phyloP scores from a whole-genome alignment of 2,329 filamentous ascomycete species.

The Exophiala bonariae region DNA sequence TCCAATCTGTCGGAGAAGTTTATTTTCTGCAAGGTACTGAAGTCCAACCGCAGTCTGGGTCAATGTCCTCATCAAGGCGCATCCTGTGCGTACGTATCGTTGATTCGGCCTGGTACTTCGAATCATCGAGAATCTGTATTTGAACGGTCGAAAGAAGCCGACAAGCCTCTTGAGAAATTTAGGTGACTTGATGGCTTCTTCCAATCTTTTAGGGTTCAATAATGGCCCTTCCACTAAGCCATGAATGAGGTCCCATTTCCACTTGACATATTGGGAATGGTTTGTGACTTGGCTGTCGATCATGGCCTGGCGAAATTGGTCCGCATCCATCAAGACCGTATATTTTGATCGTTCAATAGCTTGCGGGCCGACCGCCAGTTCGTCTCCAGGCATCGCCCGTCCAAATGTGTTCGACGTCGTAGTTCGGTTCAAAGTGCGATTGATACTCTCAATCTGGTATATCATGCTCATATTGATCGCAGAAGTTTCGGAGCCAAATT shows the following conservation, averaged over 20 bases:
- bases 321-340: constrained; percentile 63
- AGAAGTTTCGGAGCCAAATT: constrained; percentile 69
- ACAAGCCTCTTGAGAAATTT: constrained; percentile 95
- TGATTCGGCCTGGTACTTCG: constrained; percentile 91
- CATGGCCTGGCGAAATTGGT: constrained; percentile 62
- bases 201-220: constrained; percentile 84
- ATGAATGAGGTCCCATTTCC: constrained; percentile 94
- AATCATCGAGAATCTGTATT: constrained; percentile 88
- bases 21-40: constrained; percentile 85
- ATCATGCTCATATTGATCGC: constrained; percentile 86
- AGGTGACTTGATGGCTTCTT: constrained; percentile 90
- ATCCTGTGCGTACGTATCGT: constrained; percentile 88
- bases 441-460: constrained; percentile 97
- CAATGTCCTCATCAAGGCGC: constrained; percentile 81
- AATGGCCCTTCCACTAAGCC: constrained; percentile 90
- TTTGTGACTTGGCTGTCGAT: constrained; percentile 78
- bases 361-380: constrained; percentile 30
- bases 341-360: constrained; percentile 56
- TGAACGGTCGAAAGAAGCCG: constrained; percentile 95
- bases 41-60: constrained; percentile 83
- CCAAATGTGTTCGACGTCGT: constrained; percentile 37
- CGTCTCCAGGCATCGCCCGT: constrained; percentile 40
- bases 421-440: constrained; percentile 80
- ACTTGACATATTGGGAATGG: constrained; percentile 88
- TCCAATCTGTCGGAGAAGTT: constrained; percentile 87